Conservation (phyloP, 2,329 filamentous ascomycete species). For the Diaporthe velutina region DNA sequence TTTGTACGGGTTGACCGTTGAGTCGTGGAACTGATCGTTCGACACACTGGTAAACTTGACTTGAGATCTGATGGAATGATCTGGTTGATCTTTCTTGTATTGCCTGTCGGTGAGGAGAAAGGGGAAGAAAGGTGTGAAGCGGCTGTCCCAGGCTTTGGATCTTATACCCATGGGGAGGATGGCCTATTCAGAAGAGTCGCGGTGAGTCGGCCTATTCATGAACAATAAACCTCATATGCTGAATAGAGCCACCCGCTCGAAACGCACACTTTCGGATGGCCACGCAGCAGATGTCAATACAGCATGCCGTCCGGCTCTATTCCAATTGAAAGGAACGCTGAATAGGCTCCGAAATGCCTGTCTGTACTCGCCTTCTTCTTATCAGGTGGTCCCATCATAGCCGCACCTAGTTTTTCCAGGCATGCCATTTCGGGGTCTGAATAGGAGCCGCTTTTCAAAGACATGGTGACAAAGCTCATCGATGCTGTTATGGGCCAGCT, state of each 20-base stretch:
- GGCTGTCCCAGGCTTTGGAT: not conserved
- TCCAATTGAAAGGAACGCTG: conserved; percentile 18
- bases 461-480: conserved; percentile 14
- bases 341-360: not conserved
- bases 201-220: conserved; percentile 24
- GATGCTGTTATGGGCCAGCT: not conserved
- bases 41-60: conserved; percentile 37
- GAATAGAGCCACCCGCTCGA: conserved; percentile 14
- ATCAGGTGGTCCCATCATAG: not conserved
- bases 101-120: conserved; percentile 26
- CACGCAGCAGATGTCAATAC: not conserved
- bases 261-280: not conserved
- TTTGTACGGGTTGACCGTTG: conserved; percentile 29
- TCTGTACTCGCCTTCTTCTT: not conserved
- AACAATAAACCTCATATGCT: conserved; percentile 34
- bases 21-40: conserved; percentile 36
- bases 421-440: conserved; percentile 26
- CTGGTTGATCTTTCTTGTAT: conserved; percentile 25
- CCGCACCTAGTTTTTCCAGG: not conserved
- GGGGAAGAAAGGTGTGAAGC: not conserved
- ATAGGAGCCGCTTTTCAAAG: conserved; percentile 30
- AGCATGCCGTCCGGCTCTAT: not conserved
- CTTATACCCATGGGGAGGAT: conserved; percentile 27
- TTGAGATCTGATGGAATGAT: conserved; percentile 34
- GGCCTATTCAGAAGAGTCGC: conserved; percentile 32